Evolutionary conservation across 108 stramenopile species (phyloP).

Genomic region (Conticribra guillardii): DNA sequence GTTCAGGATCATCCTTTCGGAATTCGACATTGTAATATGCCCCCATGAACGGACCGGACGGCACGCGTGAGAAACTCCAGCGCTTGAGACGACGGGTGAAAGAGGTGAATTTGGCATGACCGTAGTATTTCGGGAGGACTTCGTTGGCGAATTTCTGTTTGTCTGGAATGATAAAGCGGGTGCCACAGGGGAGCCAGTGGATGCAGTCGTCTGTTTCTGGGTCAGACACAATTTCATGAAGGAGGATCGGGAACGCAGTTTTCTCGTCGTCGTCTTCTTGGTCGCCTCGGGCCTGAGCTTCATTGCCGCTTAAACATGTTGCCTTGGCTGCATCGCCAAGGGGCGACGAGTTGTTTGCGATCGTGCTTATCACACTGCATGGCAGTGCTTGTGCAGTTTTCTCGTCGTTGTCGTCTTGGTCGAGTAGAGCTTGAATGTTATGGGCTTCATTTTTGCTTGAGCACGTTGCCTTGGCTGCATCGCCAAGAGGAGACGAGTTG

Average conservation of each 20-base stretch:
- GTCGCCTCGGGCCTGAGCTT: no score
- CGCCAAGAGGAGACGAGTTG: no score
- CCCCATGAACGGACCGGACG: conserved; percentile 61
- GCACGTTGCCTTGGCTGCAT: no score
- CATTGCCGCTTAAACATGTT: no score
- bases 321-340: no score
- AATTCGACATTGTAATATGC: conserved; percentile 61
- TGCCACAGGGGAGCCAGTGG: conserved; percentile 66
- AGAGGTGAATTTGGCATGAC: conserved; percentile 67
- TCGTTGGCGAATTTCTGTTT: conserved; percentile 61
- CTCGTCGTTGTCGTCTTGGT: no score
- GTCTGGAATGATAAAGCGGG: conserved; percentile 68
- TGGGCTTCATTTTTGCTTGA: no score
- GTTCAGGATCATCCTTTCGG: conserved; percentile 36
- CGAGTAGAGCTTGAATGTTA: no score
- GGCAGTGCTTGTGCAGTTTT: no score
- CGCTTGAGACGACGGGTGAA: conserved; percentile 69
- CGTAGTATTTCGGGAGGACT: conserved; percentile 64
- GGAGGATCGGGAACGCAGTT: conserved; percentile 43
- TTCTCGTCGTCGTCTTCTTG: conserved; percentile 26
- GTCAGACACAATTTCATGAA: conserved; percentile 45
- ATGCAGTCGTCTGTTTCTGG: conserved; percentile 36
- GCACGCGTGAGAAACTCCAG: conserved; percentile 62
- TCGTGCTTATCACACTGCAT: no score
- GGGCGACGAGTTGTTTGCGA: no score